Evolutionary conservation across 441 rosid genomes (phyloP), one percentile per base, ranked within the genome.

Genomic region (Jatropha podagrica): DNA sequence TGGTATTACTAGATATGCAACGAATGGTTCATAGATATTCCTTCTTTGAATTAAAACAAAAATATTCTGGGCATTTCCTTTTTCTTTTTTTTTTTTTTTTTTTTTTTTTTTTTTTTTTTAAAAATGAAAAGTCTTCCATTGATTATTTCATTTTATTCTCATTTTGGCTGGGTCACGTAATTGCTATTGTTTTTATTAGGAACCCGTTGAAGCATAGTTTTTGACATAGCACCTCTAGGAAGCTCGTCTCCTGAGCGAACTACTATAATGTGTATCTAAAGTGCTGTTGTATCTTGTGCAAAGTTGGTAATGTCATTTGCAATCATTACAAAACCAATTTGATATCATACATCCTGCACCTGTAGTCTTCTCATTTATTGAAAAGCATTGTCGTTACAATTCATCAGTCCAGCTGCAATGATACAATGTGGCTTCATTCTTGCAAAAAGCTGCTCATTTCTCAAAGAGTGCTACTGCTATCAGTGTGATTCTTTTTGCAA

Each of bases 401-500:
- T 17, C 65, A 40, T 49, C 23, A 4, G 59, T 55, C 38, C 60
- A 32, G 60, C 77, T 73, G 65, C 44, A 10, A 2, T 42, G 14
- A 23, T 42, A 20, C 32, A 18, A 69, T 40, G 15, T 48, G 54
- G 40, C 3, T 56, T 56, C 58, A 66, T 46, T 75, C 40, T 27
- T 42, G 38, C 7, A 32, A 75, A 68, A 59, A 32, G 48, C 67
- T 75, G 38, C 37, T 58, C 27, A 18, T 69, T 69, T 55, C 64
- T 69, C n/a, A 61, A 59, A 23, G 61, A 58, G 61, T 48, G 2
- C 44, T 32, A 5, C 18, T 27, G 3, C 23, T 32, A 32, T 32
- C 32, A 32, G 27, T 27, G 46, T 17, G 23, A 40, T 67, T 55
- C 20, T 65, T 49, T 13, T 37, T 62, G 2, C 11, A 37, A 4